Evolutionary conservation across 2,329 filamentous ascomycete species (phyloP).

Genomic region (Chalaropsis ovoidea): DNA sequence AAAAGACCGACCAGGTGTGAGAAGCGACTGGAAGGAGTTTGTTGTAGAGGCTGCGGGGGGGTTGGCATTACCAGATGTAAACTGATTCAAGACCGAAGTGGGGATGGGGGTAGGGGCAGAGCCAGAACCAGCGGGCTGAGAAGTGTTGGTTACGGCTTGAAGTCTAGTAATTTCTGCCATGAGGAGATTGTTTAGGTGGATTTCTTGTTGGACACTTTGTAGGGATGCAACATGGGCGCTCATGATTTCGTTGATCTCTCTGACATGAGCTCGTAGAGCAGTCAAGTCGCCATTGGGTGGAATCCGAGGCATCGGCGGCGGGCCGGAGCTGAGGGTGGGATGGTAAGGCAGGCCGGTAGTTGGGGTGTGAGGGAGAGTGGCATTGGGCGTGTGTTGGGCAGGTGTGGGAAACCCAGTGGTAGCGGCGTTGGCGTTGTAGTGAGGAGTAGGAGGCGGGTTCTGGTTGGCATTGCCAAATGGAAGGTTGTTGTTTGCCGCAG

Average conservation of each 20-base stretch:
- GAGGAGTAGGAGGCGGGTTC: conserved; percentile 3
- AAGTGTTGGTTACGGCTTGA: conserved; percentile 34
- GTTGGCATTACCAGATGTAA: conserved; percentile 25
- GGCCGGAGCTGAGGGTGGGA: conserved; percentile 1
- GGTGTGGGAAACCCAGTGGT: neutral
- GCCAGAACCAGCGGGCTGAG: conserved; percentile 36
- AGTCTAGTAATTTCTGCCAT: conserved; percentile 47
- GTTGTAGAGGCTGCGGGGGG: conserved; percentile 25
- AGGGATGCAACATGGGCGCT: conserved; percentile 30
- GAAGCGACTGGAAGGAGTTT: conserved; percentile 26
- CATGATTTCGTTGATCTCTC: conserved; percentile 27
- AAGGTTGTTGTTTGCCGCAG: conserved; percentile 7
- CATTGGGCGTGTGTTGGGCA: conserved; percentile 4
- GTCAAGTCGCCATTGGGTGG: conserved; percentile 18
- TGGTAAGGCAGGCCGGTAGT: neutral
- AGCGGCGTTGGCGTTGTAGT: neutral
- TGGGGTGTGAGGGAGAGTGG: conserved; percentile 16
- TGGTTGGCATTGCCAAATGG: conserved; percentile 2
- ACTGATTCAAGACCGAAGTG: conserved; percentile 28
- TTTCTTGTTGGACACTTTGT: conserved; percentile 53
- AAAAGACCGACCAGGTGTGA: conserved; percentile 26
- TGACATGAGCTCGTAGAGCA: conserved; percentile 28
- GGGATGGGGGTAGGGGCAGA: conserved; percentile 44
- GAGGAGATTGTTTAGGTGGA: conserved; percentile 57
- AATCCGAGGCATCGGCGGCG: conserved; percentile 11